These are phyloP conservation scores for Podaxis sp. DNA, from an alignment of 768 basidiomycete genomes.

Conservation along the genomic window DNA sequence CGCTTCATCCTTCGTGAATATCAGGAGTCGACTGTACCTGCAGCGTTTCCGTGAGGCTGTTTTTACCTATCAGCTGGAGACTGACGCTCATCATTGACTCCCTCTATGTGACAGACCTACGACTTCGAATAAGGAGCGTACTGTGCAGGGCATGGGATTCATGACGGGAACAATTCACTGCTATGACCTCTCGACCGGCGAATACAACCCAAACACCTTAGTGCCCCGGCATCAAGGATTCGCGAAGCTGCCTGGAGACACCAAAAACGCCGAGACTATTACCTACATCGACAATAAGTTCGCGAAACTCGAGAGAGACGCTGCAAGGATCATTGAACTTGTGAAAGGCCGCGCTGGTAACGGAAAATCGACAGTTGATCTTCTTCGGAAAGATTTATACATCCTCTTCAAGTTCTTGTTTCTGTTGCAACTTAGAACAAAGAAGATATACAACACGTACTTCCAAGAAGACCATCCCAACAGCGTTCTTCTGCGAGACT, in stretches of 20 bases:
- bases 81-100: background rate
- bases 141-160: constrained; percentile 4
- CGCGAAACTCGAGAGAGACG: constrained; percentile 26
- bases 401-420: constrained; percentile 36
- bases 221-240: constrained; percentile 21
- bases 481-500: constrained; percentile 20
- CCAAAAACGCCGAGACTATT: constrained; percentile 20
- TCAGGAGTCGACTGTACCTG: background rate
- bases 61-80: background rate
- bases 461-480: constrained; percentile 27
- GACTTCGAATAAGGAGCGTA: background rate
- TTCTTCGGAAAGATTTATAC: constrained; percentile 29
- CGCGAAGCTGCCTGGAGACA: constrained; percentile 28
- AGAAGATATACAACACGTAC: constrained; percentile 23
- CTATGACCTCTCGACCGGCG: constrained; percentile 23
- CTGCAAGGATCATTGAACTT: constrained; percentile 23
- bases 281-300: constrained; percentile 31
- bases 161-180: constrained; percentile 18
- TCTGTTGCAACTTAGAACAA: constrained; percentile 33
- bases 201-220: constrained; percentile 11
- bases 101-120: background rate
- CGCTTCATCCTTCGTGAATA: constrained; percentile 31
- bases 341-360: constrained; percentile 16
- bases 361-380: constrained; percentile 9
- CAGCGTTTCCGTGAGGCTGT: background rate